phyloP scores from a whole-genome alignment of 257 asterid species.

The Solanum chiquidenum region DNA sequence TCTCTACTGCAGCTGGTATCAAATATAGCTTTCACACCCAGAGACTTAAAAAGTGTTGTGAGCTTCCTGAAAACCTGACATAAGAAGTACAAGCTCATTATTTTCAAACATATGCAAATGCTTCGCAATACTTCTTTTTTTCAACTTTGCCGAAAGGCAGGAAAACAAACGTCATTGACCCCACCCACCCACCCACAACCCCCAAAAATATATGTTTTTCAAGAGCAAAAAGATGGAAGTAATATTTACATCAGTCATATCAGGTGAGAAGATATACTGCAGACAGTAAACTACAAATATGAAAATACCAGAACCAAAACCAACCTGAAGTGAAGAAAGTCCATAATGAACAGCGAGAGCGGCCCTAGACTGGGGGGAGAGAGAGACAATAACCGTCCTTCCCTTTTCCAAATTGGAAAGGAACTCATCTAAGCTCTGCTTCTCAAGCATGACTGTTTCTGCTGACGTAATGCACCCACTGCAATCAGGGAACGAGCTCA shows the following conservation, averaged over 20 bases:
- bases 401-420: slow-evolving; percentile 53
- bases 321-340: slow-evolving; percentile 64
- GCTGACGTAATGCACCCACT: slow-evolving; percentile 99
- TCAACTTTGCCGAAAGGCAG: neutral
- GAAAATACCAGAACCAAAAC: slow-evolving; percentile 1
- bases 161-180: neutral
- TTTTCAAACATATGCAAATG: neutral
- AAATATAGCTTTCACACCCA: slow-evolving; percentile 84
- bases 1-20: slow-evolving; percentile 96
- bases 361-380: slow-evolving; percentile 96
- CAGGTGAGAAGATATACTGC: neutral
- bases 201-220: neutral
- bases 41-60: slow-evolving; percentile 69
- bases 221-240: neutral
- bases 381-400: slow-evolving; percentile 65
- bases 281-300: neutral
- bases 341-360: slow-evolving; percentile 88
- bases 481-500: slow-evolving; percentile 23
- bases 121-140: neutral
- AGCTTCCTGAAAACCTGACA: slow-evolving; percentile 74
- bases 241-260: neutral
- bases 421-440: slow-evolving; percentile 93
- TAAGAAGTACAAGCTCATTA: neutral
- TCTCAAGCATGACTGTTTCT: slow-evolving; percentile 98
- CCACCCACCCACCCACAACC: neutral